Evolutionary conservation across 371 early-diverging fungal species (phyloP).

Genomic region (Sporodiniella umbellata): DNA sequence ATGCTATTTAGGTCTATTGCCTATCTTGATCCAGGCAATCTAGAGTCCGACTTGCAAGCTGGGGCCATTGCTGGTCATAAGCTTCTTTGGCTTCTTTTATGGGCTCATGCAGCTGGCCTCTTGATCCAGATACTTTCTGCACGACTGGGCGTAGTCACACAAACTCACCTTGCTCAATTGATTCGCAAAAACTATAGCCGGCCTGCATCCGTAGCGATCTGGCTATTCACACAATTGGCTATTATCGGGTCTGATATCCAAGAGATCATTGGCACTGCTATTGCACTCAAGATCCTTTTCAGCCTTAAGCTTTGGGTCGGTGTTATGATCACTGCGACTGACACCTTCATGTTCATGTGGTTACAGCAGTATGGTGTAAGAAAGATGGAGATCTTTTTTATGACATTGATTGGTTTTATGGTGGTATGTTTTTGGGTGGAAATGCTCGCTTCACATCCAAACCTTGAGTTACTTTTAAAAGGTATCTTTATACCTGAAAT

Average conservation of each 20-base stretch:
- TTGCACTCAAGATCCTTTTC: slow-evolving; percentile 67
- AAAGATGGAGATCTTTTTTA: slow-evolving; percentile 64
- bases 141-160: slow-evolving; percentile 72
- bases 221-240: slow-evolving; percentile 68
- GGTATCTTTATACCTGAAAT: slow-evolving; percentile 62
- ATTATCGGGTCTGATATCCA: slow-evolving; percentile 76
- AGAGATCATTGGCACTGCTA: slow-evolving; percentile 77
- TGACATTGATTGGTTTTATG: slow-evolving; percentile 60
- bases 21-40: slow-evolving; percentile 73
- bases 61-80: slow-evolving; percentile 65
- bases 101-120: slow-evolving; percentile 58
- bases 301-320: slow-evolving; percentile 59
- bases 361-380: slow-evolving; percentile 65
- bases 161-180: slow-evolving; percentile 64
- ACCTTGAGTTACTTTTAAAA: slow-evolving; percentile 45
- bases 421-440: slow-evolving; percentile 68
- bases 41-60: slow-evolving; percentile 70
- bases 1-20: slow-evolving; percentile 71
- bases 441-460: slow-evolving; percentile 59
- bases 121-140: slow-evolving; percentile 64
- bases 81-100: slow-evolving; percentile 64
- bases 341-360: slow-evolving; percentile 66
- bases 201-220: slow-evolving; percentile 44
- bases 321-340: slow-evolving; percentile 66
- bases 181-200: slow-evolving; percentile 47